Base-by-base conservation (phyloP, 2,329 filamentous ascomycete genomes). In the Colletotrichum siamense region DNA sequence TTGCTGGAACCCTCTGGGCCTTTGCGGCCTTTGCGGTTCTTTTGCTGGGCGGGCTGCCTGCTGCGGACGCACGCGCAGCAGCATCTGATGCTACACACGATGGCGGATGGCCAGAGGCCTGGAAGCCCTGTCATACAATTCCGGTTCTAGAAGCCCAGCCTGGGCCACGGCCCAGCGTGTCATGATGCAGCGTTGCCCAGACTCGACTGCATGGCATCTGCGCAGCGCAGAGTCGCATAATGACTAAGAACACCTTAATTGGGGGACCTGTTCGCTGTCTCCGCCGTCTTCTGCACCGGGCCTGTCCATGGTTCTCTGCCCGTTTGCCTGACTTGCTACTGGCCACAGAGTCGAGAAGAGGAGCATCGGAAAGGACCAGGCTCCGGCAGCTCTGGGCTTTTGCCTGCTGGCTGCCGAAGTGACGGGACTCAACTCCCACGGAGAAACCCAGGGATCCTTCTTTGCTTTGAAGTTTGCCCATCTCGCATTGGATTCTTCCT, bases 171-270 rank as follows among this genome's bases (percentile, higher is more conserved):
- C 39, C 64, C 49, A 26, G 64, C 59, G 59, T 52, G 64, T 66
- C 64, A 69, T 16, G 52, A 22, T 36, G n/a, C 52, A 49, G 39
- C 66, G 57, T 34, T 69, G 66, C 66, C 52, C 34, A 69, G 66
- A 18, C 66, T 67, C 26, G 24, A 66, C 36, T 30, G 64, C 24
- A 66, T 49, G 16, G 26, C 39, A 66, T 64, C 18, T 75, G 22
- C 61, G 68, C 73, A 32, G 49, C 44, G 22, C 22, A 49, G 52
- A 61, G 34, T 52, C 52, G 73, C 73, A 75, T 67, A 72, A 75
- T 75, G 30, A 72, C 69, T 67, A 67, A 72, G 68, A 55, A 57
- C 18, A 72, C 62, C 61, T 72, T 67, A 67, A 66, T 75, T 39
- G 68, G 36, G 39, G 61, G 44, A 32, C 49, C 49, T 61, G 68